Evolutionary conservation across 1,284 basidiomycete species (phyloP), one percentile per base, ranked within the genome.

Genomic region (Tylopilus sp.): DNA sequence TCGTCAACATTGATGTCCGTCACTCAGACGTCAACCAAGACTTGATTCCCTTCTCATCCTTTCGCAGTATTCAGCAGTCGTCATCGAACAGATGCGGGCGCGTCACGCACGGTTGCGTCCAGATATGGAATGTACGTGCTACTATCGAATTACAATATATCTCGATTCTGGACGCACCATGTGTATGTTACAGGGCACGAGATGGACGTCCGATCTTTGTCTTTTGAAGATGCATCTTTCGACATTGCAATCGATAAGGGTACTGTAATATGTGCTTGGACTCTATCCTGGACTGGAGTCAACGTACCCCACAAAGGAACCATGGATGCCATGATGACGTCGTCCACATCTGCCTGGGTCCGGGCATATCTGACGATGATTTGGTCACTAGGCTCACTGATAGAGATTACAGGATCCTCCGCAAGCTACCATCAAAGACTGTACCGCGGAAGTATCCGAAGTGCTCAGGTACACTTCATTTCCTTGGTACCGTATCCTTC

Each of bases 261-360:
- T 78, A 52, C 16, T 55, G 53, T 18, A 9, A 21, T 25, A 5
- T 15, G 23, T 28, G 10, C 41, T 18, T 12, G 29, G 12, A 6
- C 1, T 44, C 35, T 29, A 18, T 33, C 15, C 23, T 7, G 5
- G 10, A 9, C 18, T n/a, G 19, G 7, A 26, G 9, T 37, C 40
- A 44, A 29, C 35, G 19, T 12, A 13, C 19, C 41, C 12, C n/a
- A 12, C 23, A 36, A 46, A 84, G 82, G 83, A 52, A 95, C 92
- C 0, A 94, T 96, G 91, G 93, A 95, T 65, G 91, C 92, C 0
- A 90, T 97, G 87, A 83, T 95, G 79, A 88, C 92, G 0, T 77
- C 80, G 0, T 91, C 92, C 66, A 86, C 89, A 8, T 88, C 93
- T 63, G 86, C 92, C 54, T 95, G 92, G 92, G 91, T 91, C 58